Percentiles rank a stretch among this genome's conserved stretches.
These are phyloP conservation scores for Microsporum audouinii DNA, from an alignment of 2,329 filamentous ascomycete species.

Conservation along the genomic window DNA sequence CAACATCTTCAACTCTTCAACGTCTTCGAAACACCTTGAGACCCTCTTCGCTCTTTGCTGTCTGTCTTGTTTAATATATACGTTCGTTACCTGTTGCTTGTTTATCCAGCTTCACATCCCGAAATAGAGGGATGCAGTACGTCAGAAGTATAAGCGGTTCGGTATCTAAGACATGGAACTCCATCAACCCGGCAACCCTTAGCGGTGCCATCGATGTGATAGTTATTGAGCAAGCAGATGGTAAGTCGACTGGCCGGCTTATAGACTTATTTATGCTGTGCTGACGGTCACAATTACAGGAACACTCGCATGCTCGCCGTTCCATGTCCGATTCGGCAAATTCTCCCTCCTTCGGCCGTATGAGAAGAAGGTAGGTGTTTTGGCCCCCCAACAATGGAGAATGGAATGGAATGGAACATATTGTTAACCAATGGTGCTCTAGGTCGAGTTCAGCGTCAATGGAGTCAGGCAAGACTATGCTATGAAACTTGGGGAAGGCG, in stretches of 20 bases:
- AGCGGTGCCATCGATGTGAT: conserved; percentile 98
- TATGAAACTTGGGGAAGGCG: conserved; percentile 96
- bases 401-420: not conserved
- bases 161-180: conserved; percentile 98
- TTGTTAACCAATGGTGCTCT: conserved; percentile 3
- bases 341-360: conserved; percentile 89
- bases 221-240: conserved; percentile 93
- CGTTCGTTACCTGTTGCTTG: not conserved
- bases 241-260: conserved; percentile 31
- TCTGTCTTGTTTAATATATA: not conserved
- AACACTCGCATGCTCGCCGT: conserved; percentile 78
- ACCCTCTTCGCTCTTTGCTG: not conserved
- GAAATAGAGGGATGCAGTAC: conserved; percentile 68
- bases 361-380: conserved; percentile 66
- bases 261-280: not conserved
- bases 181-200: conserved; percentile 93
- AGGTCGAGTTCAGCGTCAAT: conserved; percentile 93
- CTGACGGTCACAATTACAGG: conserved; percentile 27
- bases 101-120: not conserved
- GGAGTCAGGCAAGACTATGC: conserved; percentile 81
- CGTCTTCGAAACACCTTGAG: not conserved
- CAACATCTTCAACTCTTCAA: not conserved
- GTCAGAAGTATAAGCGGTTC: conserved; percentile 89
- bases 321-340: conserved; percentile 98
- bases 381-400: not conserved